Evolutionary conservation across 2,329 filamentous ascomycete species (phyloP).

Genomic region (Pseudogymnoascus sp.): DNA sequence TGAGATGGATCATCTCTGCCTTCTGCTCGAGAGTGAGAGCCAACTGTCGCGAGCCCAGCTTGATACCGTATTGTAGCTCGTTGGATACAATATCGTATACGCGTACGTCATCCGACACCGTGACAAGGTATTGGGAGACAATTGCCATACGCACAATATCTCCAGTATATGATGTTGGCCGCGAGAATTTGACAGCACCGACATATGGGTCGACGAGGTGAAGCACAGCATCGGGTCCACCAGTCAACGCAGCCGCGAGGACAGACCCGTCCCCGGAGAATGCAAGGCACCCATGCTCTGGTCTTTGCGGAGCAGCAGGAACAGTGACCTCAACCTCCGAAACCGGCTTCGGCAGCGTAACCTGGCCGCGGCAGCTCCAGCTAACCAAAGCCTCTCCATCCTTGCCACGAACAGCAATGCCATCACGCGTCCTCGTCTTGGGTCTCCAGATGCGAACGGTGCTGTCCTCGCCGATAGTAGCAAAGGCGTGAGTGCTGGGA

Average conservation of each 20-base stretch:
- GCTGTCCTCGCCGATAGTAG: slow-evolving; percentile 76
- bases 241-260: slow-evolving; percentile 59
- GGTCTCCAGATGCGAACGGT: slow-evolving; percentile 75
- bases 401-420: slow-evolving; percentile 53
- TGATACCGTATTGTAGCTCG: slow-evolving; percentile 59
- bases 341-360: slow-evolving; percentile 37
- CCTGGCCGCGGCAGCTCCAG: slow-evolving; percentile 63
- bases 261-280: slow-evolving; percentile 82
- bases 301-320: slow-evolving; percentile 26
- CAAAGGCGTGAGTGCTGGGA: slow-evolving; percentile 63
- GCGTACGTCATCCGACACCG: slow-evolving; percentile 63
- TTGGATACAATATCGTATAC: slow-evolving; percentile 83
- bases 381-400: slow-evolving; percentile 54
- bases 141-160: slow-evolving; percentile 62
- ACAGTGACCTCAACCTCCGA: slow-evolving; percentile 32
- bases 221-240: slow-evolving; percentile 51
- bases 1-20: slow-evolving; percentile 53
- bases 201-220: slow-evolving; percentile 69
- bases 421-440: slow-evolving; percentile 59
- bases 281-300: slow-evolving; percentile 53
- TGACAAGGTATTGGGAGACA: slow-evolving; percentile 64
- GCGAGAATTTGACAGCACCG: slow-evolving; percentile 57
- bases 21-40: slow-evolving; percentile 29
- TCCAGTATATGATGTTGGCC: slow-evolving; percentile 60
- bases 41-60: slow-evolving; percentile 40